These are phyloP conservation scores for Choanephora cucurbitarum DNA, from an alignment of 371 early-diverging fungal species.

Conservation along the genomic window DNA sequence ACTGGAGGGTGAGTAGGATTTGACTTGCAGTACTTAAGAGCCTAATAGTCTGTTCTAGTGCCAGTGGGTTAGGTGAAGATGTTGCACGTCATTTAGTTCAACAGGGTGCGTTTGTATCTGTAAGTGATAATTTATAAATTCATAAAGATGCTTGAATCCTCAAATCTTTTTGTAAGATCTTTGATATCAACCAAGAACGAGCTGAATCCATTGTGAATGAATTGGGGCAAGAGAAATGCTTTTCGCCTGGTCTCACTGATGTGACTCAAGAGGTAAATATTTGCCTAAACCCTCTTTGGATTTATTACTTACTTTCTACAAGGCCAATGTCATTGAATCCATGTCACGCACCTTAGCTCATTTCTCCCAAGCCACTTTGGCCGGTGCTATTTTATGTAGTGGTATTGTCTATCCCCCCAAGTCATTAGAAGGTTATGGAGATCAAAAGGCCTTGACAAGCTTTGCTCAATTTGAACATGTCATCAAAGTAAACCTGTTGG, in stretches of 20 bases:
- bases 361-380: conserved; percentile 35
- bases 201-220: conserved; percentile 29
- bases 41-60: conserved; percentile 18
- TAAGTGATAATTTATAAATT: conserved; percentile 10
- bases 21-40: no score
- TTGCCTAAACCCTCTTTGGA: no score
- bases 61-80: conserved; percentile 45
- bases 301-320: no score
- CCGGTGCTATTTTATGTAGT: conserved; percentile 54
- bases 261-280: conserved; percentile 52
- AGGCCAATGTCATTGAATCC: conserved; percentile 41
- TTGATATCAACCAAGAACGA: conserved; percentile 52
- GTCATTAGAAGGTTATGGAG: conserved; percentile 33
- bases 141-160: no score
- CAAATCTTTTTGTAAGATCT: conserved; percentile 28
- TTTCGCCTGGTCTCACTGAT: conserved; percentile 48
- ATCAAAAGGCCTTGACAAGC: conserved; percentile 34
- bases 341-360: conserved; percentile 30
- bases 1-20: conserved; percentile 35
- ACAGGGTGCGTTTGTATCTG: conserved; percentile 30
- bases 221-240: conserved; percentile 30
- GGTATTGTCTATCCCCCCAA: conserved; percentile 44
- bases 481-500: conserved; percentile 55
- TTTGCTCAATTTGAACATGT: conserved; percentile 50
- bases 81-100: conserved; percentile 26